Conservation (phyloP, 768 basidiomycete genomes). For the Pleurotus eryngii region DNA sequence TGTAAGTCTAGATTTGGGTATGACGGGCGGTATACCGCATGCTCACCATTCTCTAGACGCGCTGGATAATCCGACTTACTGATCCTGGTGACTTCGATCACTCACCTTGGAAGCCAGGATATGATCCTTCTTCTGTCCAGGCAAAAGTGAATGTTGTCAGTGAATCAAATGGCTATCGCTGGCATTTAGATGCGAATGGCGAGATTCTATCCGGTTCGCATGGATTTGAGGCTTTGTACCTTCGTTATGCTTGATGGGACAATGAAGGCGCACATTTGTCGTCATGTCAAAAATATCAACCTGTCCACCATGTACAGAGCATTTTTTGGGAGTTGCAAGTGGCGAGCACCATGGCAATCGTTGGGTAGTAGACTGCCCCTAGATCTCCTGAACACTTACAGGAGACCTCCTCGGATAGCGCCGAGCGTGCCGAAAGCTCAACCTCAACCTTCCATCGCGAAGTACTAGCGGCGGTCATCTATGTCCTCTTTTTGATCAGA, state of each 20-base stretch:
- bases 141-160: background rate
- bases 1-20: background rate
- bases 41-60: background rate
- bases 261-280: background rate
- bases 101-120: background rate
- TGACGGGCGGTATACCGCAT: background rate
- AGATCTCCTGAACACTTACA: too few species aligned
- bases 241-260: background rate
- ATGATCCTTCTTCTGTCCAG: background rate
- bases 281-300: too few species aligned
- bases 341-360: too few species aligned
- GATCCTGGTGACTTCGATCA: background rate
- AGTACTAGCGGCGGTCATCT: too few species aligned
- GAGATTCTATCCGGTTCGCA: background rate
- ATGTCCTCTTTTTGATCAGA: too few species aligned
- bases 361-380: too few species aligned
- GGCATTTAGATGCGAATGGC: constrained; percentile 4
- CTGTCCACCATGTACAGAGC: too few species aligned
- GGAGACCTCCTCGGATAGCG: too few species aligned
- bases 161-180: background rate
- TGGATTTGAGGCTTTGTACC: background rate
- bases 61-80: background rate
- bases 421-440: too few species aligned
- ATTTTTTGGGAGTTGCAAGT: too few species aligned
- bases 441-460: too few species aligned